A percentile compares a stretch with the other conserved stretches of the same genome.
Conservation (phyloP, 768 basidiomycete species). For the Trametes punicea region DNA sequence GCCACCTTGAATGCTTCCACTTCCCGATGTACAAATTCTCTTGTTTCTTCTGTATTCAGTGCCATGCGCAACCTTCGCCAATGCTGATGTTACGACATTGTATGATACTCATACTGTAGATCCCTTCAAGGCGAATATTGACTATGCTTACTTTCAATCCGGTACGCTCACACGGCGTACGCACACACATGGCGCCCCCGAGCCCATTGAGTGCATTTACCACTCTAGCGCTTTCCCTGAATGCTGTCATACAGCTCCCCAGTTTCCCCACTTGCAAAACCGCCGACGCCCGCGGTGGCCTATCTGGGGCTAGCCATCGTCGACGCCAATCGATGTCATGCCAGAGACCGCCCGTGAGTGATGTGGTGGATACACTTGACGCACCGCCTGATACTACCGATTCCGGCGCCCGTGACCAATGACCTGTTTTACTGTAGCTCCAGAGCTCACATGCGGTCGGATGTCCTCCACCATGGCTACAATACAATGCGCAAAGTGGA, state of each 20-base stretch:
- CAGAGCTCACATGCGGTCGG: not conserved
- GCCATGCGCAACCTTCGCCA: conserved; percentile 2
- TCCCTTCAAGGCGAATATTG: not conserved
- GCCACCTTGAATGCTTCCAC: not conserved
- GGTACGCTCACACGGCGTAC: no score
- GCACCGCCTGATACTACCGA: not conserved
- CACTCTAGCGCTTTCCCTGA: not conserved
- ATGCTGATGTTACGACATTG: conserved; percentile 2
- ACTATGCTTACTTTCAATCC: no score
- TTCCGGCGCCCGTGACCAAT: not conserved
- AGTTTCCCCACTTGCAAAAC: not conserved
- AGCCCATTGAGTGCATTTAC: no score
- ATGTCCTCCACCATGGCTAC: not conserved
- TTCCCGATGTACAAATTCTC: conserved; percentile 1
- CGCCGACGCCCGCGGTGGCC: not conserved
- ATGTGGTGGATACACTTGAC: not conserved
- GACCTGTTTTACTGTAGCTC: not conserved
- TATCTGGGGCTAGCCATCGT: not conserved
- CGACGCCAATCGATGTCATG: conserved; percentile 3
- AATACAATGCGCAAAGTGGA: conserved; percentile 3
- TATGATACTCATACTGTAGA: no score
- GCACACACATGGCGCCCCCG: no score
- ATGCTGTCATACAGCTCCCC: not conserved
- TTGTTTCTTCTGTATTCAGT: not conserved
- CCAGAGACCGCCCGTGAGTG: not conserved